Base-by-base conservation (phyloP, 2,329 filamentous ascomycete genomes). In the Epichloe glyceriae region DNA sequence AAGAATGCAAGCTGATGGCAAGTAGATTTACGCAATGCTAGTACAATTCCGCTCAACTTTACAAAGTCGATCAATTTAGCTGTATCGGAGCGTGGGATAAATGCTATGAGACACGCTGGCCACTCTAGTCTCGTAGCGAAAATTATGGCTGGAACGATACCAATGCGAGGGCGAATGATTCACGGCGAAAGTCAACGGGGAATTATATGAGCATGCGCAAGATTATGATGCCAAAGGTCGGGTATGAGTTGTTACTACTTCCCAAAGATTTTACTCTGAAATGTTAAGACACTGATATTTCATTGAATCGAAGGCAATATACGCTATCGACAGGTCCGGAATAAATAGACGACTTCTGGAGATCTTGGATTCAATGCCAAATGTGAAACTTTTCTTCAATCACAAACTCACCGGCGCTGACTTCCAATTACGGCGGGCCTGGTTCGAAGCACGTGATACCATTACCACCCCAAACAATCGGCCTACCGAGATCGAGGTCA, bases 51-150 rank as follows among this genome's bases (percentile, higher is more conserved):
- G 3, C 75, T 97, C 54, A 96, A 96, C 68, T 96, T 96, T 64
- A 95, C 90, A 54, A 95, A 89, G 66, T 97, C 93, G n/a, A 98
- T 98, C 73, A 98, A 98, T 63, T 72, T 98, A 50, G 91, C 93
- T 20, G 74, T 98, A 1, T 97, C 93, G 0, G 90, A 97, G 65
- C 82, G 93, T 52, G 93, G 93, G 34, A 90, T 97, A 65, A 86
- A 93, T 65, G 87, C 91, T 20, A 83, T 98, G 69, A 78, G 79
- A 49, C 73, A 86, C 58, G 80, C 86, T 1, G 79, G 80, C 26
- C 77, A 82, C 34, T 70, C 79, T 3, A 76, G 74, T 3, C 76
- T 97, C 37, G 72, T 95, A 34, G 76, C 90, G 12, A 75, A 82
- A 58, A 80, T 97, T 34, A 75, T 95, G 60, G 72, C 72, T 1